These are phyloP conservation scores for Plasmodium malariae DNA, from an alignment of 169 alveolate species.

Conservation along the genomic window DNA sequence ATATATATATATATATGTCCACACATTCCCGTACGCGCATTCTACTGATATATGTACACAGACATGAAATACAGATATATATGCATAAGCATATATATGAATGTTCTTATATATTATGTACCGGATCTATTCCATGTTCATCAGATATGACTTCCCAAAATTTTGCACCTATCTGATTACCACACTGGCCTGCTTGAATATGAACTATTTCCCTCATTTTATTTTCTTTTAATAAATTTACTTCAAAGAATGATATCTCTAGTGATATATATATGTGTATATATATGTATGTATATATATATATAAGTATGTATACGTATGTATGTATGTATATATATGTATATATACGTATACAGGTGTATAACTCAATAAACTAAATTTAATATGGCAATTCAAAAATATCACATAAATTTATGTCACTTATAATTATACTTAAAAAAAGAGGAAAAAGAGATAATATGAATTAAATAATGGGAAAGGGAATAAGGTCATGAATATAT, in stretches of 20 bases:
- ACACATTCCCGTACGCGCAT: neutral
- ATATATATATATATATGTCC: neutral
- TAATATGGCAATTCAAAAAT: neutral
- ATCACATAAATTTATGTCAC: slow-evolving; percentile 31
- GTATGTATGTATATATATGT: neutral
- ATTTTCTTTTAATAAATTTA: slow-evolving; percentile 28
- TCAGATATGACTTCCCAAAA: slow-evolving; percentile 99
- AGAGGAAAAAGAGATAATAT: slow-evolving; percentile 9
- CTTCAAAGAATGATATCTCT: slow-evolving; percentile 8
- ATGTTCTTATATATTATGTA: slow-evolving; percentile 77
- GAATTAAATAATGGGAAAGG: slow-evolving; percentile 22
- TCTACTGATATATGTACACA: neutral
- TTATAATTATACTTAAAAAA: slow-evolving; percentile 12
- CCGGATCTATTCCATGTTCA: slow-evolving; percentile 99
- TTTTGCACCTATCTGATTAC: slow-evolving; percentile 99
- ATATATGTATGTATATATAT: slow-evolving; percentile 16
- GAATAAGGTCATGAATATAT: no score
- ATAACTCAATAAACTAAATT: neutral
- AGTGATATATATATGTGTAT: slow-evolving; percentile 8
- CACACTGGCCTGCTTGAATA: slow-evolving; percentile 99
- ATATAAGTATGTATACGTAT: neutral
- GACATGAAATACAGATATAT: neutral
- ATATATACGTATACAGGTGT: neutral
- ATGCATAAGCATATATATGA: slow-evolving; percentile 5
- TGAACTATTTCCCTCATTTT: slow-evolving; percentile 99